phyloP scores from a whole-genome alignment of 441 rosid species.

The Lepidium campestre region DNA sequence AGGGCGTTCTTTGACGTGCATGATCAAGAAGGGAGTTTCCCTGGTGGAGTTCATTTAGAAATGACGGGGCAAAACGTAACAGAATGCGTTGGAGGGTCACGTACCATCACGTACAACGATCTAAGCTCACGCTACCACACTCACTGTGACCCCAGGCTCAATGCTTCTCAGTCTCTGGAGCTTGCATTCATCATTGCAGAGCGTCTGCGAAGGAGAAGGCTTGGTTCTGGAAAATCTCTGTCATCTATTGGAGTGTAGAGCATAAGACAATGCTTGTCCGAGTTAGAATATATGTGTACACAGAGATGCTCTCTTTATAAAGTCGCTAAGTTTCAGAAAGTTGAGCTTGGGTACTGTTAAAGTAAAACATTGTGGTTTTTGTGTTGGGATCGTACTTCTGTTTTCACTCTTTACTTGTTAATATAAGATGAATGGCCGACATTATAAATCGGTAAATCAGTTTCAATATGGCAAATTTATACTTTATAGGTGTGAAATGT shows the following conservation, averaged over 20 bases:
- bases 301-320: not conserved
- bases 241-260: slow-evolving; percentile 24
- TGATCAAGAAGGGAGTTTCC: slow-evolving; percentile 92
- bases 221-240: slow-evolving; percentile 28
- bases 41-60: slow-evolving; percentile 87
- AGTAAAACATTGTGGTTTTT: not conserved
- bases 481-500: not conserved
- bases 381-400: not conserved
- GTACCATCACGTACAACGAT: slow-evolving; percentile 81
- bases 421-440: not conserved
- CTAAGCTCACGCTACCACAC: slow-evolving; percentile 88
- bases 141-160: slow-evolving; percentile 90
- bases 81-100: slow-evolving; percentile 90
- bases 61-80: slow-evolving; percentile 97
- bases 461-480: not conserved
- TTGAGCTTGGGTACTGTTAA: not conserved
- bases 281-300: not conserved
- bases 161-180: slow-evolving; percentile 91
- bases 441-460: not conserved
- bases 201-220: slow-evolving; percentile 87
- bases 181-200: slow-evolving; percentile 92
- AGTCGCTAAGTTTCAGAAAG: not conserved
- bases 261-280: not conserved
- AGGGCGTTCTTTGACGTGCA: slow-evolving; percentile 97
- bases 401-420: not conserved